phyloP scores from a whole-genome alignment of 306 rosid species.

The Aeschynomene evenia region DNA sequence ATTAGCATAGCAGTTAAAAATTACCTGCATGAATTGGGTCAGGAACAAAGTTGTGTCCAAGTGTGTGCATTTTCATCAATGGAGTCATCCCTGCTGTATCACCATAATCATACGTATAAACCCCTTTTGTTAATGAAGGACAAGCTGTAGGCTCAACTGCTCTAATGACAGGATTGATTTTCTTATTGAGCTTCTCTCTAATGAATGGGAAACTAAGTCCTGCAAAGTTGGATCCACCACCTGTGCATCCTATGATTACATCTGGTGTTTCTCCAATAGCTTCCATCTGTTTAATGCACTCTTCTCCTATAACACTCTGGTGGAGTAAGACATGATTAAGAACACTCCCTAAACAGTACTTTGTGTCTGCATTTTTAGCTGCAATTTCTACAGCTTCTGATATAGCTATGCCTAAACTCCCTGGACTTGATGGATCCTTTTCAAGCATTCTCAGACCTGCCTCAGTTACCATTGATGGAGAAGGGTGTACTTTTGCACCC shows the following conservation, averaged over 20 bases:
- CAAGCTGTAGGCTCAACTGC: slow-evolving; percentile 93
- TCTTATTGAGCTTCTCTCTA: slow-evolving; percentile 73
- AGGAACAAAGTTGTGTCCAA: slow-evolving; percentile 87
- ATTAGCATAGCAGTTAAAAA: neutral
- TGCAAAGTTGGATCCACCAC: slow-evolving; percentile 95
- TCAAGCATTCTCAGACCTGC: slow-evolving; percentile 65
- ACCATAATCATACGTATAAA: slow-evolving; percentile 78
- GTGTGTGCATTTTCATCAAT: slow-evolving; percentile 96
- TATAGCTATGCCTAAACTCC: slow-evolving; percentile 94
- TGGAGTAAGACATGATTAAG: slow-evolving; percentile 92
- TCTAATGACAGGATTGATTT: slow-evolving; percentile 75
- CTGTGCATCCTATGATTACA: slow-evolving; percentile 85
- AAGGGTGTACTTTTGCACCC: slow-evolving; percentile 96
- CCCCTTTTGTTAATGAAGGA: slow-evolving; percentile 91
- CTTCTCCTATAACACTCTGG: slow-evolving; percentile 91
- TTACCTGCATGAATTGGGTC: slow-evolving; percentile 98
- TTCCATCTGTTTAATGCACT: slow-evolving; percentile 88
- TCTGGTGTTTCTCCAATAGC: slow-evolving; percentile 90
- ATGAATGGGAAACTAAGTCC: slow-evolving; percentile 92
- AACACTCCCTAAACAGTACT: slow-evolving; percentile 91
- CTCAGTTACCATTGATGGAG: slow-evolving; percentile 78
- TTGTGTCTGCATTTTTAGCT: slow-evolving; percentile 64
- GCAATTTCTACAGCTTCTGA: slow-evolving; percentile 95
- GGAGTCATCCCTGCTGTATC: slow-evolving; percentile 96
- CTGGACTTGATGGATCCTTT: slow-evolving; percentile 75